Evolutionary conservation across 2,329 filamentous ascomycete genomes (phyloP).

Genomic region (Trichoderma koningiopsis): DNA sequence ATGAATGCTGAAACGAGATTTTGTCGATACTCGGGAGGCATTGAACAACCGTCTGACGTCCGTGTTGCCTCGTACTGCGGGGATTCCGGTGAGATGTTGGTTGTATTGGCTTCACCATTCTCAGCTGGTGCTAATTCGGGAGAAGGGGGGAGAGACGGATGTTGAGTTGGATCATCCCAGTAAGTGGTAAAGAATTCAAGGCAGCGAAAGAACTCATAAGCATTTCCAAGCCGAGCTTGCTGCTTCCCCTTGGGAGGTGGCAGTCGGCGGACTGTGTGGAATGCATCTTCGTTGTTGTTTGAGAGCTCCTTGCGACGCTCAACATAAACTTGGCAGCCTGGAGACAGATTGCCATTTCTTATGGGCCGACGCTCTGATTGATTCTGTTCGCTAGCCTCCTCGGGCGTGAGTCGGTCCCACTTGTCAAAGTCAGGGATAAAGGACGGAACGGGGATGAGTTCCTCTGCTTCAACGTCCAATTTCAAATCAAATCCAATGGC

Average conservation of each 20-base stretch:
- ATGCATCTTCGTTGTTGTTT: slow-evolving; percentile 59
- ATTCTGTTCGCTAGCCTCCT: slow-evolving; percentile 54
- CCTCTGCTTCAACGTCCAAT: slow-evolving; percentile 49
- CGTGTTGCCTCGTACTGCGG: slow-evolving; percentile 38
- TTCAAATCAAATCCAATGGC: slow-evolving; percentile 61
- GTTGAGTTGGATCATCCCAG: slow-evolving; percentile 62
- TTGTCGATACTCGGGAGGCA: slow-evolving; percentile 61
- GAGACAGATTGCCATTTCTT: slow-evolving; percentile 56
- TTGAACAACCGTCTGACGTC: slow-evolving; percentile 54
- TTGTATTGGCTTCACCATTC: slow-evolving; percentile 13
- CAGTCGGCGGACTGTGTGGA: slow-evolving; percentile 62
- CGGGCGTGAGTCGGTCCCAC: slow-evolving; percentile 53
- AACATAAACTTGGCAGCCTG: slow-evolving; percentile 59
- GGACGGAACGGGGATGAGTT: slow-evolving; percentile 57
- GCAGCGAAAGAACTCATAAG: slow-evolving; percentile 67
- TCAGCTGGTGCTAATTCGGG: slow-evolving; percentile 37
- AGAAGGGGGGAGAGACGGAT: slow-evolving; percentile 37
- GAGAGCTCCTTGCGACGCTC: slow-evolving; percentile 62
- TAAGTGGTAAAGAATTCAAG: slow-evolving; percentile 60
- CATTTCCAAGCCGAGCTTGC: slow-evolving; percentile 60
- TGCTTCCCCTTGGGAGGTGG: slow-evolving; percentile 55
- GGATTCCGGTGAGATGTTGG: not conserved
- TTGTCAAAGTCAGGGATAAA: slow-evolving; percentile 56
- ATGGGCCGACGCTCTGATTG: slow-evolving; percentile 51
- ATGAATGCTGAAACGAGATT: slow-evolving; percentile 61